Conservation (phyloP, 2,329 filamentous ascomycete species). For the Fusarium nygamai region DNA sequence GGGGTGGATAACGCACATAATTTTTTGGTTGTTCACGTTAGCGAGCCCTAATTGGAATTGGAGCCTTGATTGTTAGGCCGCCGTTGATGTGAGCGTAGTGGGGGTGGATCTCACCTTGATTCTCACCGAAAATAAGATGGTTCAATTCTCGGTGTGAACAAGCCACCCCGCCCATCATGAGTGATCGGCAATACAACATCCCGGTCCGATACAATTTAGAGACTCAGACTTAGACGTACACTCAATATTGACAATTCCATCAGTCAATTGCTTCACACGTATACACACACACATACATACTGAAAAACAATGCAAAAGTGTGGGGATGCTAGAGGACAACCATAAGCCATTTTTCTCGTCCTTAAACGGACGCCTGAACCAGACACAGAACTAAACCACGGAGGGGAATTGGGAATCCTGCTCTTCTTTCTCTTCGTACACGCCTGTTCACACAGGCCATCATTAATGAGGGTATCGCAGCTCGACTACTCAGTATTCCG, state of each 20-base stretch:
- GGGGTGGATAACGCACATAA: constrained; percentile 39
- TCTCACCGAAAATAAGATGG: constrained; percentile 13
- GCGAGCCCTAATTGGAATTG: constrained; percentile 47
- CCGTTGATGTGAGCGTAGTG: not conserved
- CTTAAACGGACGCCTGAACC: constrained; percentile 25
- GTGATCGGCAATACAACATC: constrained; percentile 27
- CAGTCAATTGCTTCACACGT: constrained; percentile 36
- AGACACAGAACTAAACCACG: constrained; percentile 36
- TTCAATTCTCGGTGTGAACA: constrained; percentile 5
- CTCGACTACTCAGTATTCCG: constrained; percentile 32
- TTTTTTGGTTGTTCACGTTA: constrained; percentile 45
- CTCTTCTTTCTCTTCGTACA: constrained; percentile 41
- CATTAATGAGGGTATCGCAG: constrained; percentile 47
- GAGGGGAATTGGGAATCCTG: constrained; percentile 38
- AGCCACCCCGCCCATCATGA: constrained; percentile 2
- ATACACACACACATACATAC: constrained; percentile 25
- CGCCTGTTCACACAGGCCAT: constrained; percentile 40
- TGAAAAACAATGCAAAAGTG: constrained; percentile 36
- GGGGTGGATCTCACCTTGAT: constrained; percentile 17
- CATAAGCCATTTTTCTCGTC: constrained; percentile 24
- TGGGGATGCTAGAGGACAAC: constrained; percentile 33
- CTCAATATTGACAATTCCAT: constrained; percentile 16
- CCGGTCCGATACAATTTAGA: not conserved
- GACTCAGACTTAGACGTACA: not conserved
- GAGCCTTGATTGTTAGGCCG: constrained; percentile 37